Base-by-base conservation (phyloP, 176 grass and related monocot species). In the Cymbopogon citratus region DNA sequence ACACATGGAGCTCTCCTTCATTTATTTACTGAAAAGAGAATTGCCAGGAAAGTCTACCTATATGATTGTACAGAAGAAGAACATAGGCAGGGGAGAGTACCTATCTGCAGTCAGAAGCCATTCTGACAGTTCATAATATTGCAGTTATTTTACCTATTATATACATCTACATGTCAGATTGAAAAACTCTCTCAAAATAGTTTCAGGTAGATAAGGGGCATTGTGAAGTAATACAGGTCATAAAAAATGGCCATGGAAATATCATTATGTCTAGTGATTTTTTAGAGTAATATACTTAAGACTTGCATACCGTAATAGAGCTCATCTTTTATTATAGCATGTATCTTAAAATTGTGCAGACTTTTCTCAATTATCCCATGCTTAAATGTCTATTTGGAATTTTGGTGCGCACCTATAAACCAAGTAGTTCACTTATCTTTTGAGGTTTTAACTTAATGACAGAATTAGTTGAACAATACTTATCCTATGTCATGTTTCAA, bases 391-490 rank as follows among this genome's bases (percentile, higher is more conserved):
- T 48, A 49, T 75, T 76, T 67, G 10, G 29, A 46, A 8, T 28
- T 79, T 80, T 69, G 41, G 11, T 52, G 28, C 69, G 14, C 60
- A 19, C 66, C 15, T 69, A 41, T 44, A 29, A 11, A 33, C 8
- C 35, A 80, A 75, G 35, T 52, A 64, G 18, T 77, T 45, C 64
- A 63, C 48, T 34, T 75, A 28, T 49, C 36, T 74, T 69, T 35
- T 76, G 40, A 29, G 62, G 43, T 35, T 79, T 81, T 31, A 61
- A 19, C 12, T 64, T 45, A 19, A 62, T 27, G 15, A 26, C 27
- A 60, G 10, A 69, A 76, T 46, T 51, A 81, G 28, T 85, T 79
- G 9, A 49, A 81, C 46, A 59, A 27, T 76, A 57, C 78, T 83
- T 28, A 46, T 67, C 26, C n/a, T 26, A 73, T 35, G 28, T 63